Conservation (phyloP, 495 filamentous ascomycete species). For the Aspergillus wentii region DNA sequence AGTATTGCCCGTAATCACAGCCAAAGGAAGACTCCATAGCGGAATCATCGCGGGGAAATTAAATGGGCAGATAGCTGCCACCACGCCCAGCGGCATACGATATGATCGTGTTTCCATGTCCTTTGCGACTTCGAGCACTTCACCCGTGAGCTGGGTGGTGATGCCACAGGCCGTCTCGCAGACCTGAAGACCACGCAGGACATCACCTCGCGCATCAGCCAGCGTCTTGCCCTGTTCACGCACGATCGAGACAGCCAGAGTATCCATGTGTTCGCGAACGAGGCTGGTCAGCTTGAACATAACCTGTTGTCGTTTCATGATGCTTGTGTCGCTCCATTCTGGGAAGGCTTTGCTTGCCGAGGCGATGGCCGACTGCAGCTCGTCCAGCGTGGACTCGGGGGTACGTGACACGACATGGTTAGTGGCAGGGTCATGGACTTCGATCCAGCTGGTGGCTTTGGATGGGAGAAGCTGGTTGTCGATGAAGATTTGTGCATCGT, state of each 20-base stretch:
- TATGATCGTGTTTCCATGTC: constrained; percentile 98
- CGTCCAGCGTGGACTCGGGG: constrained; percentile 86
- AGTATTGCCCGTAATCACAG: constrained; percentile 82
- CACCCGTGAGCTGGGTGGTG: constrained; percentile 87
- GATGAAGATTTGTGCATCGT: constrained; percentile 86
- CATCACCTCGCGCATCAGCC: constrained; percentile 91
- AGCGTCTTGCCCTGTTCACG: constrained; percentile 99
- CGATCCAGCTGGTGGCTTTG: constrained; percentile 75
- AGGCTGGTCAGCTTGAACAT: constrained; percentile 93
- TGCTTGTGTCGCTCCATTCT: constrained; percentile 75
- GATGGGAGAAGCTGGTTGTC: constrained; percentile 86
- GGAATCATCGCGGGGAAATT: constrained; percentile 97
- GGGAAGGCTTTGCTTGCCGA: constrained; percentile 89
- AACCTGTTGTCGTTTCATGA: constrained; percentile 86
- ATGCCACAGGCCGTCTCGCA: constrained; percentile 95
- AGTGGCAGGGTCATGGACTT: constrained; percentile 91
- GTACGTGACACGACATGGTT: constrained; percentile 97
- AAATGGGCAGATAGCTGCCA: constrained; percentile 97
- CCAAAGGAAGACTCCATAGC: constrained; percentile 83
- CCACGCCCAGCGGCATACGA: constrained; percentile 86
- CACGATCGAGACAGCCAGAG: constrained; percentile 90
- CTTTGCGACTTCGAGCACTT: constrained; percentile 94
- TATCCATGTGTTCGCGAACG: constrained; percentile 93
- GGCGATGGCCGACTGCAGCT: constrained; percentile 81
- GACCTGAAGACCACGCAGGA: constrained; percentile 91